Percentiles rank a stretch among this genome's conserved stretches.
Conservation (phyloP, 805 yeast genomes). For the Ogataea paradorogensis region DNA sequence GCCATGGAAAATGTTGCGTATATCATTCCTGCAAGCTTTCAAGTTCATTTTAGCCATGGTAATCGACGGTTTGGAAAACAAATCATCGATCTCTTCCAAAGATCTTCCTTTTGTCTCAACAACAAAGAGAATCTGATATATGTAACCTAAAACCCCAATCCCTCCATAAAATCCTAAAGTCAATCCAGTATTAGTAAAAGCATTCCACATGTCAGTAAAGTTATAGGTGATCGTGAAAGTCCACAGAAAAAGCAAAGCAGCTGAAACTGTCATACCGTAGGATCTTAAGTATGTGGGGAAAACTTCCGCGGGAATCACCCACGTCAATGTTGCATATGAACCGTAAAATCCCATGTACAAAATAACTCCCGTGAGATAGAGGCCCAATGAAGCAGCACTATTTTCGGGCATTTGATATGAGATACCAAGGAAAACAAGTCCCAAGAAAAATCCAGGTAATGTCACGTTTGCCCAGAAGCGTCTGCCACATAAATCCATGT, state of each 20-base stretch:
- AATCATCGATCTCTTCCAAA: constrained; percentile 67
- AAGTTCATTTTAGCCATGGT: constrained; percentile 36
- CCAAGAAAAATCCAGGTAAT: constrained; percentile 53
- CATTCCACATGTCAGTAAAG: constrained; percentile 52
- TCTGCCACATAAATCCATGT: constrained; percentile 56
- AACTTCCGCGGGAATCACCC: constrained; percentile 67
- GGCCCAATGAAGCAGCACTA: constrained; percentile 50
- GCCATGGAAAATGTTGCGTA: constrained; percentile 19
- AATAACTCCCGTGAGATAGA: constrained; percentile 59
- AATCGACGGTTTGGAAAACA: constrained; percentile 49
- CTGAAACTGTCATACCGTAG: constrained; percentile 61
- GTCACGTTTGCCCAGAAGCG: constrained; percentile 60
- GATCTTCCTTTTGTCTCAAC: constrained; percentile 73
- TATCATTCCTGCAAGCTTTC: constrained; percentile 19
- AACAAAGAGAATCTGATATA: constrained; percentile 55
- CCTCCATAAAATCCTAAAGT: constrained; percentile 68
- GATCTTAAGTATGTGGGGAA: constrained; percentile 59
- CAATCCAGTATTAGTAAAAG: constrained; percentile 61
- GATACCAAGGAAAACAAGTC: constrained; percentile 56
- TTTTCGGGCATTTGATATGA: constrained; percentile 48
- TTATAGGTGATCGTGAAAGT: constrained; percentile 63
- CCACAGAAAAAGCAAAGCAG: constrained; percentile 58
- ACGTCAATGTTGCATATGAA: constrained; percentile 61
- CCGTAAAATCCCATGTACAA: constrained; percentile 67
- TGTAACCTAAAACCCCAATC: constrained; percentile 53